A percentile compares a stretch with the other conserved stretches of the same genome.
Conservation (phyloP, 345 rosid species). For the Boechera stricta region DNA sequence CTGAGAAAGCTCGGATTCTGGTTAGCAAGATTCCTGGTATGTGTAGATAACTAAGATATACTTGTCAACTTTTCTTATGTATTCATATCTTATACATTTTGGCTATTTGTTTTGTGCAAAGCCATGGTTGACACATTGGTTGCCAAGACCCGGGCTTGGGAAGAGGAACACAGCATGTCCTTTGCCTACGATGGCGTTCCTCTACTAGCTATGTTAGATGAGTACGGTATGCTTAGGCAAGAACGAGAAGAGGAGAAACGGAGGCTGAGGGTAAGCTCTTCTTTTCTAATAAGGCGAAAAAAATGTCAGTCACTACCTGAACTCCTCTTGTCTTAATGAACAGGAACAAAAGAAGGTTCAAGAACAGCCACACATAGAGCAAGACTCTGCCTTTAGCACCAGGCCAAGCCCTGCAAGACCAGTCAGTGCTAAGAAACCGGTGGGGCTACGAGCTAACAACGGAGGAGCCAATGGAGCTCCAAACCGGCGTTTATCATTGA, state of each 20-base stretch:
- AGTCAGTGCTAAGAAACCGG: slow-evolving; percentile 65
- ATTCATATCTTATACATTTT: slow-evolving; percentile 16
- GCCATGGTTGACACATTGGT: slow-evolving; percentile 90
- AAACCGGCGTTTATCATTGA: slow-evolving; percentile 77
- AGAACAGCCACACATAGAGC: slow-evolving; percentile 83
- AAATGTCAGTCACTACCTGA: background rate
- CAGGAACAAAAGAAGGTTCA: slow-evolving; percentile 88
- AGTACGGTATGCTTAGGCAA: slow-evolving; percentile 96
- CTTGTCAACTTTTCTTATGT: background rate
- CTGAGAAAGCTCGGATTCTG: slow-evolving; percentile 88
- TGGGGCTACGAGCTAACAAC: slow-evolving; percentile 68
- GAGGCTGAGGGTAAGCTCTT: slow-evolving; percentile 66
- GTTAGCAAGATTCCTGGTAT: slow-evolving; percentile 98
- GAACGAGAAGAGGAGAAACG: slow-evolving; percentile 98
- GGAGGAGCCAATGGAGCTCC: slow-evolving; percentile 87
- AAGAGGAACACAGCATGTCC: slow-evolving; percentile 73
- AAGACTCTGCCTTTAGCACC: slow-evolving; percentile 70
- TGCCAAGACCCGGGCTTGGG: slow-evolving; percentile 89
- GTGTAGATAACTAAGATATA: slow-evolving; percentile 16
- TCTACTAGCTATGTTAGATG: slow-evolving; percentile 95
- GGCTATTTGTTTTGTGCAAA: slow-evolving; percentile 39
- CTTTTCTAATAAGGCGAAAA: background rate
- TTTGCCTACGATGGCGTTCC: slow-evolving; percentile 95
- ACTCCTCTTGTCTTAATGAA: slow-evolving; percentile 11
- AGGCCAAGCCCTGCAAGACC: slow-evolving; percentile 95